Percentiles rank a stretch among this genome's conserved stretches.
Evolutionary conservation across 2,329 filamentous ascomycete genomes (phyloP).

Genomic region (Colletotrichum tabaci): DNA sequence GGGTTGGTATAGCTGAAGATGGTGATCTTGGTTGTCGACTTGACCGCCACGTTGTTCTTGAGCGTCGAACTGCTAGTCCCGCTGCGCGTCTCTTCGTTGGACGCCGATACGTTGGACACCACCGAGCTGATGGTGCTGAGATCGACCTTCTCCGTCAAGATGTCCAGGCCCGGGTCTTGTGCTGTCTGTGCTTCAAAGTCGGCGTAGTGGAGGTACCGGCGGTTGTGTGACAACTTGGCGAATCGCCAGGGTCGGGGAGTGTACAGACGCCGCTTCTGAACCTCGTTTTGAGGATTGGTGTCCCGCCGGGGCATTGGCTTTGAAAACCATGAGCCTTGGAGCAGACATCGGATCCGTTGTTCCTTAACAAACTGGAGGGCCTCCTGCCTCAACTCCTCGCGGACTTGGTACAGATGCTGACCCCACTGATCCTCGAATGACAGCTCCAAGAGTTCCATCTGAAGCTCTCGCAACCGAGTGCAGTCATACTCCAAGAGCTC

Average conservation of each 20-base stretch:
- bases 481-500: slow-evolving; percentile 90
- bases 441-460: slow-evolving; percentile 93
- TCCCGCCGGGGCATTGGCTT: slow-evolving; percentile 60
- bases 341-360: slow-evolving; percentile 90
- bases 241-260: slow-evolving; percentile 81
- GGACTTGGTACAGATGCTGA: slow-evolving; percentile 88
- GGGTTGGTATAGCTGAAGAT: slow-evolving; percentile 80
- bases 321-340: slow-evolving; percentile 91
- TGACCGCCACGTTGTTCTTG: slow-evolving; percentile 54
- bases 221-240: slow-evolving; percentile 90
- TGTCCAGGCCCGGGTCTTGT: slow-evolving; percentile 79
- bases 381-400: slow-evolving; percentile 91
- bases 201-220: slow-evolving; percentile 90
- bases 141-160: slow-evolving; percentile 86
- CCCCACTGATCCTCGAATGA: slow-evolving; percentile 97
- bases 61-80: slow-evolving; percentile 60
- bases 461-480: slow-evolving; percentile 81
- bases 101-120: slow-evolving; percentile 89
- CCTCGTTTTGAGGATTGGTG: slow-evolving; percentile 50
- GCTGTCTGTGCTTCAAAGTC: slow-evolving; percentile 80
- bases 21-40: slow-evolving; percentile 86
- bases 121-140: slow-evolving; percentile 91
- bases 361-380: slow-evolving; percentile 97
- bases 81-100: slow-evolving; percentile 66
- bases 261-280: slow-evolving; percentile 56